phyloP scores from a whole-genome alignment of 805 yeast species.

The Cyberlindnera subsufficiens region DNA sequence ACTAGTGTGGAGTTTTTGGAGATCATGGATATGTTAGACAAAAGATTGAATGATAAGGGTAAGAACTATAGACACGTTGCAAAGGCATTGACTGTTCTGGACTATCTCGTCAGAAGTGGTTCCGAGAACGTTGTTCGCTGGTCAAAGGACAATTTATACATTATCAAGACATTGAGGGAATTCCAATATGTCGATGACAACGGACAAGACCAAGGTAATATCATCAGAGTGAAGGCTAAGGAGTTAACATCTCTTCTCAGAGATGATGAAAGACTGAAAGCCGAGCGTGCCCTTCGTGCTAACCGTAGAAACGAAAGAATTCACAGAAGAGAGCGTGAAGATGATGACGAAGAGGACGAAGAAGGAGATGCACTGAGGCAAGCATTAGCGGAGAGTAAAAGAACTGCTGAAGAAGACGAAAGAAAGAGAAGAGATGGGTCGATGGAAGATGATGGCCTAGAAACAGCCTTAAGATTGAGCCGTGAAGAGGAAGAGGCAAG shows the following conservation, averaged over 20 bases:
- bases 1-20: slow-evolving; percentile 69
- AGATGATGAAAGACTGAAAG: slow-evolving; percentile 75
- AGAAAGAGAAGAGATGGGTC: slow-evolving; percentile 44
- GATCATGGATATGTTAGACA: slow-evolving; percentile 90
- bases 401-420: slow-evolving; percentile 82
- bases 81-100: slow-evolving; percentile 84
- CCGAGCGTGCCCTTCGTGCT: slow-evolving; percentile 50
- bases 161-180: slow-evolving; percentile 86
- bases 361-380: slow-evolving; percentile 72
- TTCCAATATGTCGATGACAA: slow-evolving; percentile 76
- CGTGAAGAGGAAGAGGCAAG: slow-evolving; percentile 73
- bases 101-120: slow-evolving; percentile 79
- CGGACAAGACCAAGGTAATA: slow-evolving; percentile 82
- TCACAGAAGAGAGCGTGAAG: slow-evolving; percentile 26
- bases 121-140: slow-evolving; percentile 85
- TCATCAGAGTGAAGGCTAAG: slow-evolving; percentile 83
- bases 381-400: slow-evolving; percentile 74
- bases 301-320: slow-evolving; percentile 33
- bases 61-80: slow-evolving; percentile 97
- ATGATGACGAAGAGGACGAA: slow-evolving; percentile 29
- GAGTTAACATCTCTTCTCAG: slow-evolving; percentile 74
- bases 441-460: slow-evolving; percentile 43
- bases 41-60: slow-evolving; percentile 90
- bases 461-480: slow-evolving; percentile 63
- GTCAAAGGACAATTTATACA: slow-evolving; percentile 84